A percentile compares a stretch with the other conserved stretches of the same genome.
Conservation (phyloP, 2,329 filamentous ascomycete species). For the Amesomyces nigricolor region DNA sequence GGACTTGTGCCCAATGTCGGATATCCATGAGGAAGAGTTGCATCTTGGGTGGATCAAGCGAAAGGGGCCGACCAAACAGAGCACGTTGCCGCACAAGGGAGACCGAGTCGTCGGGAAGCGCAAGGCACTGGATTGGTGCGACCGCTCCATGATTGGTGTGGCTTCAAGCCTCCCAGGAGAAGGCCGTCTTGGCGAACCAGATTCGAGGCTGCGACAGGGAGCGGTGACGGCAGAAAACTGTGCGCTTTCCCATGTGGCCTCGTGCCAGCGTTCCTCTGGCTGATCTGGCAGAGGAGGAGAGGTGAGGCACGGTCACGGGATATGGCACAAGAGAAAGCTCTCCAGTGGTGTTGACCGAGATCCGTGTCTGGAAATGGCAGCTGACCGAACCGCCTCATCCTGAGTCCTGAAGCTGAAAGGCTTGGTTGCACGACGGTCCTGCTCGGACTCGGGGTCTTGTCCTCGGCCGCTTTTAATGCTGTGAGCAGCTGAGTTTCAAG, state of each 20-base stretch:
- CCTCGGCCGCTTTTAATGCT: no score
- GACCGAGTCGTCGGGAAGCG: conserved; percentile 15
- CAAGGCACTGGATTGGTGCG: neutral
- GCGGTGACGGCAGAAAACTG: conserved; percentile 10
- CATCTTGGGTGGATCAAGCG: conserved; percentile 5
- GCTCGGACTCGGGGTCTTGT: no score
- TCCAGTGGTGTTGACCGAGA: no score
- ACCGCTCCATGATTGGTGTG: conserved; percentile 5
- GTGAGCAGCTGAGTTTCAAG: no score
- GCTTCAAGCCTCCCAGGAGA: neutral
- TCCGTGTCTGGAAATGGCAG: no score
- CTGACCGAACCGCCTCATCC: no score
- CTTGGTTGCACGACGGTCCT: no score
- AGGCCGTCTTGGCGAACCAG: conserved; percentile 4
- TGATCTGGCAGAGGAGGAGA: neutral
- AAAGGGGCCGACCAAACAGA: conserved; percentile 18
- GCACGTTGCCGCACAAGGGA: conserved; percentile 16
- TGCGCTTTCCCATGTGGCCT: conserved; percentile 10
- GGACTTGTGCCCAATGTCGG: conserved; percentile 7
- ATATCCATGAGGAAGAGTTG: conserved; percentile 4
- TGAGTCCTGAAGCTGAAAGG: no score
- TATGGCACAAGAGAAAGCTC: neutral
- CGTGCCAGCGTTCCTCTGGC: neutral
- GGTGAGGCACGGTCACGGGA: no score
- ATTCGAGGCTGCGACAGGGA: conserved; percentile 6